Base-by-base conservation (phyloP, 352 stramenopile genomes). In the Globisporangium apiculatum region DNA sequence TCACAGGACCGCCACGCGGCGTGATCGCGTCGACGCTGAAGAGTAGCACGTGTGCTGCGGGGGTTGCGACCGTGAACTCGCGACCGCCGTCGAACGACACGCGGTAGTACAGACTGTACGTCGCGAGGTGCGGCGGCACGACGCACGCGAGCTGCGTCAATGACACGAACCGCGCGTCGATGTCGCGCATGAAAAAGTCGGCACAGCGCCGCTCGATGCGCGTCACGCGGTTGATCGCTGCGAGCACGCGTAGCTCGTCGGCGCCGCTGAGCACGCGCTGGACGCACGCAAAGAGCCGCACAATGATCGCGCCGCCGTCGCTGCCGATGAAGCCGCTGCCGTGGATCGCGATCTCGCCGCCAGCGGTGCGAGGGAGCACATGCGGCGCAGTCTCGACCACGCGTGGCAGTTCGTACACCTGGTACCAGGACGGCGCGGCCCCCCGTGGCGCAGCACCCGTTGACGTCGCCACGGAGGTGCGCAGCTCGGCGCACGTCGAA, bases 31-130 rank as follows among this genome's bases (percentile, higher is more conserved):
- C 69, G 8, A 80, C 66, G 36, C 78, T 88, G 47, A 81, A 91
- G 36, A 91, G 37, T 17, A 85, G 51, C 8, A 91, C 47, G 17
- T 64, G 75, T 0, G 78, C 69, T 0, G 43, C 42, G 0, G 51
- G 7, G 0, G 73, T 68, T 2, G 73, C 76, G 24, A 71, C 51
- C 0, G 76, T 87, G 47, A 88, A 88, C 3, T 68, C 59, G 0
- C 65, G 61, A 31, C 24, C 24, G 2, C 73, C 71, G n/a, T 83
- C 77, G 31, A 89, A 75, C 7, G 81, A 89, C 6, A 88, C 45
- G 2, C 76, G 80, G 40, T 83, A 88, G 57, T 72, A 91, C 18
- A 89, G 41, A 43, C 71, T 79, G 66, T 83, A 91, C n/a, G 58
- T 78, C 1, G 75, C 72, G 0, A 89, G 54, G n/a, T 69, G 63